Percentiles rank a stretch among this genome's conserved stretches.
These are phyloP conservation scores for Waltergamsia citrina DNA, from an alignment of 2,329 filamentous ascomycete species.

Conservation along the genomic window DNA sequence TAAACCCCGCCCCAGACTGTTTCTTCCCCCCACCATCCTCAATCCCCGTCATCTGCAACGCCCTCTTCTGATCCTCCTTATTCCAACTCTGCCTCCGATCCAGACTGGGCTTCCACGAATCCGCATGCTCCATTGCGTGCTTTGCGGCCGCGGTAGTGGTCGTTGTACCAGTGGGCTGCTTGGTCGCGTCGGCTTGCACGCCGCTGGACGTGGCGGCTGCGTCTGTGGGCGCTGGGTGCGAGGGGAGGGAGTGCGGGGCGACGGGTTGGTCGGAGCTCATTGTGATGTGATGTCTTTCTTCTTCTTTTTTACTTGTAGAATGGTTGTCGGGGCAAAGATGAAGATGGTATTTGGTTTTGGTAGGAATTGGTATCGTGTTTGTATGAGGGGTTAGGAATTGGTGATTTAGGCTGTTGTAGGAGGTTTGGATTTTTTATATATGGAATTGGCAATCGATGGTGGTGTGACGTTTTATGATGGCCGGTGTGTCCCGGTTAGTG, in stretches of 20 bases:
- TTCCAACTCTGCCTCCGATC: constrained; percentile 42
- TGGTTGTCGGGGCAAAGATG: too few relatives aligned
- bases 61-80: constrained; percentile 43
- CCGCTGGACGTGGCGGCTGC: constrained; percentile 5
- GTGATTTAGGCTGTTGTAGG: too few relatives aligned
- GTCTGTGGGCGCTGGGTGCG: constrained; percentile 7
- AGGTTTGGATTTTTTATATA: too few relatives aligned
- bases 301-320: background rate
- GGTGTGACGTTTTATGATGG: too few relatives aligned
- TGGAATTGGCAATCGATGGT: too few relatives aligned
- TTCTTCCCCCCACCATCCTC: constrained; percentile 14
- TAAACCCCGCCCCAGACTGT: constrained; percentile 30
- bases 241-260: constrained; percentile 4
- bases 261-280: constrained; percentile 2
- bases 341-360: too few relatives aligned
- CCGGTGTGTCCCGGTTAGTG: too few relatives aligned
- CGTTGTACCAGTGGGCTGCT: background rate
- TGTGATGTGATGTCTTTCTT: background rate
- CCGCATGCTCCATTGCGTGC: constrained; percentile 19
- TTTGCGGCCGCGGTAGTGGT: background rate
- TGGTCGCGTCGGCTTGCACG: constrained; percentile 2
- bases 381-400: too few relatives aligned
- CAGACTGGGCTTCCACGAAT: constrained; percentile 35
- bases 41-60: constrained; percentile 36
- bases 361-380: too few relatives aligned